Conservation (phyloP, 441 rosid genomes). For the Erysimum cheiri region DNA sequence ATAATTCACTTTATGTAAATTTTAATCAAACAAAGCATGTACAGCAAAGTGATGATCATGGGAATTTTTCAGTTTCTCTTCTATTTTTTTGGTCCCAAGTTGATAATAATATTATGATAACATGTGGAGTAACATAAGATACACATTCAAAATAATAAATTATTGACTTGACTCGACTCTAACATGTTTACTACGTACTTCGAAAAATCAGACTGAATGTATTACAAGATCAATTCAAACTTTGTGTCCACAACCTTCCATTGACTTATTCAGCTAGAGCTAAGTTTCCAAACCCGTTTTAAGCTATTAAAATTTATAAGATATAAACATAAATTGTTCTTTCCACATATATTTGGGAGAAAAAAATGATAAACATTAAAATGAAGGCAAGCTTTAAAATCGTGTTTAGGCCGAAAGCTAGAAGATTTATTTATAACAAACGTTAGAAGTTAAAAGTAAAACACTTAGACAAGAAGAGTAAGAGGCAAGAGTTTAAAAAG, state of each 20-base stretch:
- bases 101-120: slow-evolving; percentile 1
- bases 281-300: neutral
- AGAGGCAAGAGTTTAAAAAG: too few species aligned
- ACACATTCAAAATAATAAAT: neutral
- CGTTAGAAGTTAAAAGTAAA: too few species aligned
- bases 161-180: slow-evolving; percentile 19
- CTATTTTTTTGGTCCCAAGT: too few species aligned
- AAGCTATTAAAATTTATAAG: neutral
- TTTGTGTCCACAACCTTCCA: neutral
- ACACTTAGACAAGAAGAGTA: slow-evolving; percentile 1
- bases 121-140: neutral
- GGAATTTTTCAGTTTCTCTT: too few species aligned
- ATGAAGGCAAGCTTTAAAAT: neutral
- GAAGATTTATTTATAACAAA: too few species aligned
- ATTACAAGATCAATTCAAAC: slow-evolving; percentile 11
- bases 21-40: too few species aligned
- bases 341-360: too few species aligned
- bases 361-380: too few species aligned
- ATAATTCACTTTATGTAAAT: too few species aligned
- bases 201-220: neutral
- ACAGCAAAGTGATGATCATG: too few species aligned
- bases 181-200: slow-evolving; percentile 6
- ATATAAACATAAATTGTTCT: too few species aligned
- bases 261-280: slow-evolving; percentile 14
- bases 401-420: too few species aligned